A percentile compares a stretch with the other conserved stretches of the same genome.
Evolutionary conservation across 2,329 filamentous ascomycete genomes (phyloP).

Genomic region (Domatiomyces catenatus): DNA sequence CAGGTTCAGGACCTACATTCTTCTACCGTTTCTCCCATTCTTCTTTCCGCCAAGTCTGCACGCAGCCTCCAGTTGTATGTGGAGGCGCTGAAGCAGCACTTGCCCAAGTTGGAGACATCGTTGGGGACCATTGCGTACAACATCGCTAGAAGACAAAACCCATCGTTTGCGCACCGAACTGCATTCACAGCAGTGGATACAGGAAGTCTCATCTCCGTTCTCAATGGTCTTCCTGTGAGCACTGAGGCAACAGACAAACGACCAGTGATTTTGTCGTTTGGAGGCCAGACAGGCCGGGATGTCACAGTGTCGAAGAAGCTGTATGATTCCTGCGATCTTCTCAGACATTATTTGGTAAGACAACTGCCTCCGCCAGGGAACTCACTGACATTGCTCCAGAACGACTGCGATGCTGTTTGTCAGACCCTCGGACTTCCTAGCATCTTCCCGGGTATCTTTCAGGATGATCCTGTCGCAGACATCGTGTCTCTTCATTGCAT

Average conservation of each 20-base stretch:
- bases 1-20: background rate
- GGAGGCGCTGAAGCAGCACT: background rate
- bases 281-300: conserved; percentile 17
- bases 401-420: conserved; percentile 18
- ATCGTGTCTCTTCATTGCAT: conserved; percentile 20
- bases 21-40: background rate
- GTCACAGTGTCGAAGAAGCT: conserved; percentile 10
- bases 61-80: background rate
- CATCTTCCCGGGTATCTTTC: conserved; percentile 21
- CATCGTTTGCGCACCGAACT: background rate
- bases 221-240: background rate
- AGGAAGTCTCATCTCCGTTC: background rate
- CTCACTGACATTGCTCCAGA: background rate
- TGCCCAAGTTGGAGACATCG: background rate
- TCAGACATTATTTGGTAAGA: conserved; percentile 15
- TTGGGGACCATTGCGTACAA: background rate
- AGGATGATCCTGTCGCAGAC: conserved; percentile 17
- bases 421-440: conserved; percentile 15
- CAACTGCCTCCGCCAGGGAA: too few relatives aligned
- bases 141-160: background rate
- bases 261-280: conserved; percentile 19
- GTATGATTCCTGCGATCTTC: conserved; percentile 11
- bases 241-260: background rate
- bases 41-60: background rate
- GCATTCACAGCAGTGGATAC: background rate